Evolutionary conservation across 306 rosid species (phyloP), one percentile per base, ranked within the genome.

Genomic region (Trichosanthes cucumerina): DNA sequence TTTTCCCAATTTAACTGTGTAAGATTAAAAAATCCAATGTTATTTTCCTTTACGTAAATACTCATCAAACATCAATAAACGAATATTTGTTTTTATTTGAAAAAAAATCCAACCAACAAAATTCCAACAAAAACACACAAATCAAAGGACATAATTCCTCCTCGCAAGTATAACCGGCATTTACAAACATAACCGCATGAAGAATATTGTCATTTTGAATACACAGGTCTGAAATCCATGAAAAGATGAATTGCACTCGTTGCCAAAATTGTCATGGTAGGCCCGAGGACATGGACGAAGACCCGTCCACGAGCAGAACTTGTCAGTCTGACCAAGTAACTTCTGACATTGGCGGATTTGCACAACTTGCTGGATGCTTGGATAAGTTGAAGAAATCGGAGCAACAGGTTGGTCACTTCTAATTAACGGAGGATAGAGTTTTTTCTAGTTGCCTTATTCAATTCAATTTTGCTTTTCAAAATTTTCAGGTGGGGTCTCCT

Each of bases 271-370:
- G 38, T 69, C 54, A 77, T 62, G 87, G 85, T 66, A 79, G 56
- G 71, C 81, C 82, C 57, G 80, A 78, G 23, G 85, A 84, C 54
- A 59, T 70, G 80, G 83, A 79, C 46, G 73, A 33, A 75, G 76
- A 74, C 76, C 84, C 78, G 66, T 77, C 84, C 26, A 65, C 81
- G 16, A 46, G n/a, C 68, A 19, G 34, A 64, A 58, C 75, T 73
- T 56, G 87, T 70, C 88, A 83, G 82, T 77, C 83, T 38, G 86
- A 79, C 79, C 91, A 83, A 79, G 90, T 87, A 78, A 84, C 63
- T 79, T 66, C 86, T 80, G 98, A 94, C 81, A 89, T 92, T 75
- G 98, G 98, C 56, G 96, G 97, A 89, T 94, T 94, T 87, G 98
- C 98, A 64, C 88, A 88, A 84, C 84, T 81, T 81, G 62, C 97